Evolutionary conservation across 2,329 filamentous ascomycete genomes (phyloP), one percentile per base, ranked within the genome.

Genomic region (Celoporthe dispersa): DNA sequence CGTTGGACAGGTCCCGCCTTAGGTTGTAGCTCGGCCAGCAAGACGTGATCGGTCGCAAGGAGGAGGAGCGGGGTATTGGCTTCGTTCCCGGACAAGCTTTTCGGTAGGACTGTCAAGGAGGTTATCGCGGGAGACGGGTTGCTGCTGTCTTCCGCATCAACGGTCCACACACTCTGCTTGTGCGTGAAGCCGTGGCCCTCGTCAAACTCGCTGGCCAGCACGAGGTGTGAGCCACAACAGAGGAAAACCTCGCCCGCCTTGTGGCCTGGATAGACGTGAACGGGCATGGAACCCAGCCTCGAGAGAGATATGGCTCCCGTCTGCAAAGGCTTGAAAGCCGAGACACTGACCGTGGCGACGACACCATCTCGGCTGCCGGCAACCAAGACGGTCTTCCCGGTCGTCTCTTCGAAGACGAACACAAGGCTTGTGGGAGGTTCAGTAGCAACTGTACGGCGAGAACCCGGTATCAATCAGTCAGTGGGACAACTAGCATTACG

Each of bases 311-410:
- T 41, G 28, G 71, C 39, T 7, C 53, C 62, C 57, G 64, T 69
- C 14, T 75, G 5, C 70, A 75, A 4, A 73, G 68, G 1, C 74
- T 75, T 14, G 70, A 70, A 5, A 22, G 74, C 74, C 35, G 63
- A 61, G 3, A 77, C 66, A 14, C 68, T 60, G 22, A 86, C 67
- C 0, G 80, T 85, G 37, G 86, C 75, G 1, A 88, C 76, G 48
- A 86, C 81, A 1, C 87, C 87, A 68, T 84, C 84, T 66, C 86
- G 82, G 35, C 85, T 87, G 11, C 87, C 87, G 11, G 82, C 75
- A 5, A 84, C 75, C 1, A 88, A 65, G 19, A 80, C 75, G 0
- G 77, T 74, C 8, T 74, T 75, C 16, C 76, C 70, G 1, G 66
- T 57, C 3, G 71, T 73, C 66, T 80, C 76, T 2, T 62, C 66